A percentile compares a stretch with the other conserved stretches of the same genome.
These are phyloP conservation scores for Yamadazyma jaroonii DNA, from an alignment of 1,139 yeast species.

Conservation along the genomic window DNA sequence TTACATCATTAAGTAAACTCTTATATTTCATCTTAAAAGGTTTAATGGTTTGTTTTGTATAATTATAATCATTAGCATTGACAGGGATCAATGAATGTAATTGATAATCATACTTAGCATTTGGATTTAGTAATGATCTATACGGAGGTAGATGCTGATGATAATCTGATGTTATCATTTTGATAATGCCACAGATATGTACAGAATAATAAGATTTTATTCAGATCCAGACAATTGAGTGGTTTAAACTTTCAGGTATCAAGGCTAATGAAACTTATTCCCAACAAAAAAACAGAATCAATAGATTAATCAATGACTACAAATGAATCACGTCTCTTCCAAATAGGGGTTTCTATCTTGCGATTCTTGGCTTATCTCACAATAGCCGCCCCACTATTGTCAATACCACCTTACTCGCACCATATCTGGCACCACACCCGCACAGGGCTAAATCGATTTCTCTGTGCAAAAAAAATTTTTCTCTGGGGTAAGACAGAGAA, in stretches of 20 bases:
- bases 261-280: no score
- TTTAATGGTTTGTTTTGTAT: slow-evolving; percentile 6
- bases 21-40: slow-evolving; percentile 43
- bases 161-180: slow-evolving; percentile 22
- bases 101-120: slow-evolving; percentile 41
- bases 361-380: slow-evolving; percentile 1
- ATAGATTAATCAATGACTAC: no score
- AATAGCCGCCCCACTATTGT: not conserved
- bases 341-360: slow-evolving; percentile 1
- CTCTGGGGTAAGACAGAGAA: no score
- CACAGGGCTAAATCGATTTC: no score
- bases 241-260: no score
- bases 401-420: no score
- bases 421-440: no score
- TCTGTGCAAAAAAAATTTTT: no score
- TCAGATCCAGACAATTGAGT: no score
- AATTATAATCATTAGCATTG: slow-evolving; percentile 21
- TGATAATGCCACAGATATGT: no score
- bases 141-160: slow-evolving; percentile 42
- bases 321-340: not conserved
- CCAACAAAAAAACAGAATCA: no score
- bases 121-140: slow-evolving; percentile 42
- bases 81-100: slow-evolving; percentile 41
- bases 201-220: no score
- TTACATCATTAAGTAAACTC: slow-evolving; percentile 40